These are phyloP conservation scores for Exophiala mesophila DNA, from an alignment of 2,329 filamentous ascomycete genomes.

Conservation along the genomic window DNA sequence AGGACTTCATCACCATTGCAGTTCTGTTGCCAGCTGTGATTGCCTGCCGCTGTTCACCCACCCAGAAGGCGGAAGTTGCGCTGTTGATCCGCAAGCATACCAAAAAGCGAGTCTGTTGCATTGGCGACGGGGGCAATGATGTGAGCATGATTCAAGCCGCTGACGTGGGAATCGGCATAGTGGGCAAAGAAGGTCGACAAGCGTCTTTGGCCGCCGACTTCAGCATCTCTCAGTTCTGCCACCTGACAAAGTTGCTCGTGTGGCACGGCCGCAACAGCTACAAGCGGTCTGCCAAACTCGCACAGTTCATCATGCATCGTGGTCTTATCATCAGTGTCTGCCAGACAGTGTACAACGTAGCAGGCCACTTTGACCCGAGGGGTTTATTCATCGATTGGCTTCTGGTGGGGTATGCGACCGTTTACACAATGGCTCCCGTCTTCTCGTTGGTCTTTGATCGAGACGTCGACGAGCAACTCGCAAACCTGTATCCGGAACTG, in stretches of 20 bases:
- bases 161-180: conserved; percentile 95
- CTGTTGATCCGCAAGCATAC: conserved; percentile 85
- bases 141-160: conserved; percentile 99
- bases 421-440: conserved; percentile 91
- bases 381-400: conserved; percentile 96
- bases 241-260: conserved; percentile 92
- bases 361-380: conserved; percentile 85
- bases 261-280: conserved; percentile 99
- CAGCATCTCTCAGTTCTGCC: conserved; percentile 89
- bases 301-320: conserved; percentile 96
- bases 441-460: conserved; percentile 90
- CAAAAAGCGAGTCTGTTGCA: conserved; percentile 93
- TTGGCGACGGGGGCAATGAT: conserved; percentile 96
- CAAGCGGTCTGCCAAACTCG: conserved; percentile 90
- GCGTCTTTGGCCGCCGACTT: conserved; percentile 94
- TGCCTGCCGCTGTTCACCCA: conserved; percentile 92
- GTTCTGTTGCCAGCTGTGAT: conserved; percentile 87
- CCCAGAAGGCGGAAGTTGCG: conserved; percentile 92
- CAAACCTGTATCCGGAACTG: conserved; percentile 91
- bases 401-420: conserved; percentile 89
- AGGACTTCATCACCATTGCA: conserved; percentile 81
- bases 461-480: conserved; percentile 89
- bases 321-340: conserved; percentile 92
- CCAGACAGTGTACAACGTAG: conserved; percentile 96
- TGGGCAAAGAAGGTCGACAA: conserved; percentile 94